phyloP scores from a whole-genome alignment of 2,329 filamentous ascomycete genomes.

The Penicillium hesseltinei region DNA sequence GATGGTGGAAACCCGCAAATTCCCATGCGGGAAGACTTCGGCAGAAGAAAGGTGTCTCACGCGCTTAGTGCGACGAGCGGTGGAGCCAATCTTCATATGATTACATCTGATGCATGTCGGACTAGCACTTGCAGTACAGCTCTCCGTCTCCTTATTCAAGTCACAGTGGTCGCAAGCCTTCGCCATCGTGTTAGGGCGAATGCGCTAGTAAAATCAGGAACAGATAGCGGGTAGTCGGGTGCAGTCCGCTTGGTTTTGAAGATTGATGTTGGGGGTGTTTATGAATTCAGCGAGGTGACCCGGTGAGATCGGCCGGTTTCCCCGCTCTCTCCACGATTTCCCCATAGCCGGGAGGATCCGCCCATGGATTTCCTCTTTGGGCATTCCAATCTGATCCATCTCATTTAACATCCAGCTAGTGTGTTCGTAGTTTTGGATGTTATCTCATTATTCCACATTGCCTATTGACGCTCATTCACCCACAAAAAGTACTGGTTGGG shows the following conservation, averaged over 20 bases:
- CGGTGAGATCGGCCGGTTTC: constrained; percentile 8
- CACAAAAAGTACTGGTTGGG: constrained; percentile 18
- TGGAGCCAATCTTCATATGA: constrained; percentile 21
- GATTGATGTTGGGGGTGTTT: not conserved
- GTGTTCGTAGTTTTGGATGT: not conserved
- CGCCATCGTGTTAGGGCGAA: constrained; percentile 36
- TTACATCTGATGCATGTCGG: constrained; percentile 20
- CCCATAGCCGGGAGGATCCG: constrained; percentile 7
- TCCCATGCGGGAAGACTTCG: constrained; percentile 15
- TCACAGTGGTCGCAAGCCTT: constrained; percentile 23
- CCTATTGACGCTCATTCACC: not conserved
- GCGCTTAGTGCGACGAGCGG: constrained; percentile 18
- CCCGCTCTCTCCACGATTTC: constrained; percentile 17
- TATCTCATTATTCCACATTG: not conserved
- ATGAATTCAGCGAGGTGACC: not conserved
- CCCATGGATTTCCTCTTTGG: not conserved
- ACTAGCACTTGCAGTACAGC: constrained; percentile 17
- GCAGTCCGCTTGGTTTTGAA: not conserved
- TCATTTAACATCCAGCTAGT: not conserved
- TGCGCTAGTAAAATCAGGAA: not conserved
- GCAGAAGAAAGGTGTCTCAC: constrained; percentile 16
- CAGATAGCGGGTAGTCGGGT: not conserved
- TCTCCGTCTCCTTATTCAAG: constrained; percentile 21
- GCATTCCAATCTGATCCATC: not conserved
- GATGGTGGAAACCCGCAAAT: constrained; percentile 19